Evolutionary conservation across 2,329 filamentous ascomycete genomes (phyloP).

Genomic region (Aspergillus ochraceoroseus): DNA sequence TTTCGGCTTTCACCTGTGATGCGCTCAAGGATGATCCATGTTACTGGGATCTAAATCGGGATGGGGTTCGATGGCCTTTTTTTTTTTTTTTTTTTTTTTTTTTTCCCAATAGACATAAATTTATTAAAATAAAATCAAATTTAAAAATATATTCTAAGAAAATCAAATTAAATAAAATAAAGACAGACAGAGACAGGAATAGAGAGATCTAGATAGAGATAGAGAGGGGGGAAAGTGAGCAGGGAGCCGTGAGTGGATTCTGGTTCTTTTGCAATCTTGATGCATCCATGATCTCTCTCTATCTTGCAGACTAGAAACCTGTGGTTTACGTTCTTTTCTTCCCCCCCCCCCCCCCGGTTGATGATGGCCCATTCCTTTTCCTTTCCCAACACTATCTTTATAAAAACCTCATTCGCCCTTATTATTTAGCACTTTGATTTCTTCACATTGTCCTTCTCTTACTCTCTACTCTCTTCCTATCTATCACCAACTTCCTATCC

Average conservation of each 20-base stretch:
- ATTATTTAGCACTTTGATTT: conserved; percentile 10
- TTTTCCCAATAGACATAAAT: no score
- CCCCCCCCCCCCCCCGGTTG: conserved; percentile 10
- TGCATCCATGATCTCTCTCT: conserved; percentile 12
- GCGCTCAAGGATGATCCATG: conserved; percentile 26
- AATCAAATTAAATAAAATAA: no score
- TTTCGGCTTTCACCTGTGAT: conserved; percentile 24
- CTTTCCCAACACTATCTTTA: conserved; percentile 9
- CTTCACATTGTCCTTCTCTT: conserved; percentile 6
- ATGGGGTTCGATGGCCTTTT: conserved; percentile 11
- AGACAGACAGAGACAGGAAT: not conserved
- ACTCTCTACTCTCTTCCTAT: conserved; percentile 4
- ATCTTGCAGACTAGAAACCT: conserved; percentile 15
- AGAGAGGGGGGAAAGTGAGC: conserved; percentile 6
- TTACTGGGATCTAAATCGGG: conserved; percentile 18
- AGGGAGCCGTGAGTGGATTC: conserved; percentile 9
- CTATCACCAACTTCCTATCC: not conserved
- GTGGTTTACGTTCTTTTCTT: no score
- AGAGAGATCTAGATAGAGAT: not conserved
- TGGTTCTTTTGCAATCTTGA: conserved; percentile 20
- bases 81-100: no score
- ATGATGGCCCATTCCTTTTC: conserved; percentile 12
- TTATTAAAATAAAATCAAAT: no score
- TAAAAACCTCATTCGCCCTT: conserved; percentile 16
- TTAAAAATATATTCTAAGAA: no score